Conservation (phyloP, 2,329 filamentous ascomycete genomes). For the Calonectria henricotiae region DNA sequence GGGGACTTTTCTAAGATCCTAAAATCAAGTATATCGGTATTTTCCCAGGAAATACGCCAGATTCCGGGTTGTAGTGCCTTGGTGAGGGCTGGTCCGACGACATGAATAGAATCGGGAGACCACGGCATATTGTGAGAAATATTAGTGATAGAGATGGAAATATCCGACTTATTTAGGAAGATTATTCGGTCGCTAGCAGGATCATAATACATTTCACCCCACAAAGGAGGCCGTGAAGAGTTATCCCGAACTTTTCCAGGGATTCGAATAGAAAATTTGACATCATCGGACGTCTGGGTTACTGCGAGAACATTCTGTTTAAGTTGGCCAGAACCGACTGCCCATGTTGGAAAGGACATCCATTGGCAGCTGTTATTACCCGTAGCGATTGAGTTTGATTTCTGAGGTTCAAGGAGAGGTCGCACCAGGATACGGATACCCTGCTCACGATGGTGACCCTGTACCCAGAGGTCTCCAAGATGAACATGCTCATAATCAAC, state of each 20-base stretch:
- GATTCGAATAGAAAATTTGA: conserved; percentile 73
- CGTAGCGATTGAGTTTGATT: conserved; percentile 69
- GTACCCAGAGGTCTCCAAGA: conserved; percentile 68
- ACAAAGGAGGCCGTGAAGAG: conserved; percentile 65
- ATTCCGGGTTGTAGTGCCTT: conserved; percentile 69
- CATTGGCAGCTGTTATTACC: conserved; percentile 72
- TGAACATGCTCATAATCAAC: conserved; percentile 63
- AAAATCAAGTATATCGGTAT: conserved; percentile 70
- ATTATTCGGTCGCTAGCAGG: conserved; percentile 73
- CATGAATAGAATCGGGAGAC: conserved; percentile 55
- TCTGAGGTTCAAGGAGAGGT: conserved; percentile 61
- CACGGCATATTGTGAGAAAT: conserved; percentile 60
- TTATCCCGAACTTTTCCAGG: conserved; percentile 65
- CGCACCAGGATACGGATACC: conserved; percentile 73
- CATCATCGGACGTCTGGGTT: conserved; percentile 73
- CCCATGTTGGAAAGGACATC: conserved; percentile 70
- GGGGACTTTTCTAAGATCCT: conserved; percentile 72
- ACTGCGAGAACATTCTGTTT: conserved; percentile 73
- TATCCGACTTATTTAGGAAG: conserved; percentile 70
- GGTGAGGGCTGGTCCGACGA: conserved; percentile 63
- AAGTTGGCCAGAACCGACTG: conserved; percentile 64
- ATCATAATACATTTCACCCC: conserved; percentile 75
- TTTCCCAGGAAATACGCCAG: conserved; percentile 70
- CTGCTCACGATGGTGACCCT: conserved; percentile 68
- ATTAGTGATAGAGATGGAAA: conserved; percentile 67